Evolutionary conservation across 805 yeast species (phyloP).

Genomic region (Hanseniaspora lindneri): DNA sequence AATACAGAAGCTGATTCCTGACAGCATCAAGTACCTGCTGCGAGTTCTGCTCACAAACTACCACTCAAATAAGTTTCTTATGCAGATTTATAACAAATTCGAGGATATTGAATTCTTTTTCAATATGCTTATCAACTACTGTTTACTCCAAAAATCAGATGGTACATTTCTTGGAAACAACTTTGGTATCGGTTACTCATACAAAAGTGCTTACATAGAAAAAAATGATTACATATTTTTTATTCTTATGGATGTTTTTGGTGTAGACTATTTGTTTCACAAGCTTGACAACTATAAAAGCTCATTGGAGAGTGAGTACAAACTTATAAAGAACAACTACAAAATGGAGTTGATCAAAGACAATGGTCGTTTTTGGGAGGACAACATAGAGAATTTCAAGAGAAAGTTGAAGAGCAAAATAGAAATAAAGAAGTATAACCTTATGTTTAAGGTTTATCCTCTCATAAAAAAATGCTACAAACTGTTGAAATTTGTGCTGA

Average conservation of each 20-base stretch:
- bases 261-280: neutral
- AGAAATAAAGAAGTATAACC: neutral
- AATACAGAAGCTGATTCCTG: slow-evolving; percentile 1
- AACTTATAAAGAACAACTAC: slow-evolving; percentile 1
- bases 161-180: slow-evolving; percentile 12
- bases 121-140: neutral
- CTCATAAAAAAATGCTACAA: neutral
- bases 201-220: neutral
- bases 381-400: slow-evolving; percentile 8
- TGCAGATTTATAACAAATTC: slow-evolving; percentile 10
- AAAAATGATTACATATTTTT: slow-evolving; percentile 4
- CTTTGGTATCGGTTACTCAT: slow-evolving; percentile 5
- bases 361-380: slow-evolving; percentile 12
- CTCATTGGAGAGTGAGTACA: neutral
- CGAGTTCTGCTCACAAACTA: slow-evolving; percentile 1
- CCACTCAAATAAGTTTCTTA: slow-evolving; percentile 7
- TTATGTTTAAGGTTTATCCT: slow-evolving; percentile 13
- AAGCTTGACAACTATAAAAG: slow-evolving; percentile 1
- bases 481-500: neutral
- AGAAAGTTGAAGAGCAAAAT: neutral
- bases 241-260: slow-evolving; percentile 7
- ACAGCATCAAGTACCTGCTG: slow-evolving; percentile 3
- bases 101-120: neutral
- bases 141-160: neutral
- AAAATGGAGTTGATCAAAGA: slow-evolving; percentile 3